Evolutionary conservation across 352 stramenopile genomes (phyloP), one percentile per base, ranked within the genome.

Genomic region (Pythium guiyangense): DNA sequence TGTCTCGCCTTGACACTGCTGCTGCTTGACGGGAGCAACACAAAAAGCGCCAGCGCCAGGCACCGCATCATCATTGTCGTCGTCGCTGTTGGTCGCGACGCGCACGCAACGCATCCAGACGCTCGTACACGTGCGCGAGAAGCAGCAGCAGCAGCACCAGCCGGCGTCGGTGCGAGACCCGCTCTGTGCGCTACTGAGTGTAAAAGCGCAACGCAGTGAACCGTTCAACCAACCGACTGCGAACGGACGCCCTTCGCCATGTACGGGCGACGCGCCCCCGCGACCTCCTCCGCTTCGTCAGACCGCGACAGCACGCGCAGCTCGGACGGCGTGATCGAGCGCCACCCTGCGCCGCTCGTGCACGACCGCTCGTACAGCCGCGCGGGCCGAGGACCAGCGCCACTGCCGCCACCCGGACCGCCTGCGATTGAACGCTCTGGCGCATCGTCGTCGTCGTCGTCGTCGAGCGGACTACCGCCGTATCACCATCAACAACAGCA

Each of bases 311-410:
- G 45, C n/a, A 54, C 52, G 37, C 58, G 51, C 35, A 52, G 48
- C 20, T 64, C 59, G 3, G 59, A 64, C 42, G 59, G 59, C 52
- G 59, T 64, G 26, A 64, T 64, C 37, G 59, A 64, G 45, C 59
- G 45, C 44, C 52, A 59, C 37, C 59, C 59, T 4, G 51, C 59
- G 3, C 39, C 59, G 14, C 35, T 22, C 49, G 34, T 31, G 31
- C 39, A 43, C 14, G 37, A 40, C 37, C 51, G 56, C 52, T 50
- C 40, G 27, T 52, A 14, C 46, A 42, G n/a, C 35, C 34, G 49
- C 20, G 49, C 44, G 1, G 52, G 46, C 9, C 45, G 51, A 39
- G 45, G 59, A 15, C 59, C 59, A 6, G 44, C 59, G 45, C 59
- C 42, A 14, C 42, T 52, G 17, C 58, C 51, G 15, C 58, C 39